Evolutionary conservation across 2,329 filamentous ascomycete species (phyloP), one percentile per base, ranked within the genome.

Genomic region (Aspergillus candidus): DNA sequence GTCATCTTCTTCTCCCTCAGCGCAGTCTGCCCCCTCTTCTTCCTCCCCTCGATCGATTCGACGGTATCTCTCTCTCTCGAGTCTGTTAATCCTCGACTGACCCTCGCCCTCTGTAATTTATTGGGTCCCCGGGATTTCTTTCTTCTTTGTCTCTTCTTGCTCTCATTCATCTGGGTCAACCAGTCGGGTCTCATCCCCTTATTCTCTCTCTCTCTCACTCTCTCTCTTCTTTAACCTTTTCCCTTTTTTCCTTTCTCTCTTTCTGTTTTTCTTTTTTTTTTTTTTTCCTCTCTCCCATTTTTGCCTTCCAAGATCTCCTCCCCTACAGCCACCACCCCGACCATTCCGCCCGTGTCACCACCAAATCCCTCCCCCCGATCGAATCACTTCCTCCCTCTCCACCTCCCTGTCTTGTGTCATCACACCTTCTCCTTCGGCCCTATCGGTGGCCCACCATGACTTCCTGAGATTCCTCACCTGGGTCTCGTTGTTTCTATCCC

Each of bases 371-470:
- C 31, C 40, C 39, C 43, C 46, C 52, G 50, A 47, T 50, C 49
- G 45, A 49, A 18, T 18, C 18, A 18, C 18, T 18, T 52, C 49
- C 45, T 47, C 44, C 42, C 41, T 40, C 48, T 46, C 44, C 51
- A 43, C 48, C 48, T 42, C 41, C n/a, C 40, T 33, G 42, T 50
- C 48, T 52, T 44, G 47, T 54, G 44, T 49, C 50, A 47, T 53
- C 41, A 48, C 46, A 39, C 37, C 44, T 40, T 46, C 43, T 43
- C 47, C 47, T 52, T 48, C 52, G 51, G 53, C 50, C 53, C 39
- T 49, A 34, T 47, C 44, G 36, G 44, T 51, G 53, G 48, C 50
- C 52, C 52, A 53, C 45, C 52, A 57, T 57, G 55, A 53, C 52
- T 49, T 50, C 53, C 49, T 57, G 55, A 53, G 46, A 35, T 39